phyloP scores from a whole-genome alignment of 352 stramenopile species.

The Pythium volutum region DNA sequence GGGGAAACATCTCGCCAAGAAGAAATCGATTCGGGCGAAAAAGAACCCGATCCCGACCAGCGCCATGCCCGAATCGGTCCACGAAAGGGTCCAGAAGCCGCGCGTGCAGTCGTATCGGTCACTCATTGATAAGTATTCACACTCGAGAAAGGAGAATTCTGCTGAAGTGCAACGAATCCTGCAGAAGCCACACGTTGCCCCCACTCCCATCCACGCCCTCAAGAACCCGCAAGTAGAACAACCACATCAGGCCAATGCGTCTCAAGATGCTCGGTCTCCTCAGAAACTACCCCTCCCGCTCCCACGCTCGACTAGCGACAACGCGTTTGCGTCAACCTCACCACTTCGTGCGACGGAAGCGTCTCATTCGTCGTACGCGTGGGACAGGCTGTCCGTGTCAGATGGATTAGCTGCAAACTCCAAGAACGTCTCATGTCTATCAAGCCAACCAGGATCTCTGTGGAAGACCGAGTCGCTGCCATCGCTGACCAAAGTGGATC shows the following conservation, averaged over 20 bases:
- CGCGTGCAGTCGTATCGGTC: constrained; percentile 14
- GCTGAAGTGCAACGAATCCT: background rate
- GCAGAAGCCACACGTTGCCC: background rate
- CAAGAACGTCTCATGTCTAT: too few species aligned
- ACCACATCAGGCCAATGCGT: background rate
- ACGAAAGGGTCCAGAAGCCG: constrained; percentile 1
- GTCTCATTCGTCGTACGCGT: background rate
- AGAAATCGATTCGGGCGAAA: constrained; percentile 4
- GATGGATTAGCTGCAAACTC: background rate
- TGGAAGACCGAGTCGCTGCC: constrained; percentile 12
- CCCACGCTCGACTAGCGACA: background rate
- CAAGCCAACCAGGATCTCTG: background rate
- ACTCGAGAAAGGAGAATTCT: background rate
- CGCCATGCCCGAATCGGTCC: background rate
- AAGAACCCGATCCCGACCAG: background rate
- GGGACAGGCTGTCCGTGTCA: background rate
- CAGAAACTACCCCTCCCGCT: background rate
- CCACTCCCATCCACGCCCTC: background rate
- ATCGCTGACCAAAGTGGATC: background rate
- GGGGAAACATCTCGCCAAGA: background rate
- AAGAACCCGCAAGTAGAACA: background rate
- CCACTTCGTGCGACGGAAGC: background rate
- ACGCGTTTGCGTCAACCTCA: background rate
- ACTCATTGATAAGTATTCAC: constrained; percentile 19
- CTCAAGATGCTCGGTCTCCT: background rate